These are phyloP conservation scores for Massospora cicadina DNA, from an alignment of 371 early-diverging fungal species.

Conservation along the genomic window DNA sequence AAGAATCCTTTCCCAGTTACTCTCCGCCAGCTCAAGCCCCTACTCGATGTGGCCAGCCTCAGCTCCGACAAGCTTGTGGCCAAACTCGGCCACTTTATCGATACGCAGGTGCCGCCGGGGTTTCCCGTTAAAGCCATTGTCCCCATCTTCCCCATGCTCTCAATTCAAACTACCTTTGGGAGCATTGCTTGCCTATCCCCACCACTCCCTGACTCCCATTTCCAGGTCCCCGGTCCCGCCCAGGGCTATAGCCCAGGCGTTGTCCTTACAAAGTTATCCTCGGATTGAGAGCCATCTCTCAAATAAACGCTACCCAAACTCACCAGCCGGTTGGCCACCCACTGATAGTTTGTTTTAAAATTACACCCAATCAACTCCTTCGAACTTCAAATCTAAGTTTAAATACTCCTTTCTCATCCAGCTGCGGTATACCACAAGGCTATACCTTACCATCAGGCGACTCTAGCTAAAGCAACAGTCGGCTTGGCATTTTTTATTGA, in stretches of 20 bases:
- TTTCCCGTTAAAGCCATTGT: slow-evolving; percentile 20
- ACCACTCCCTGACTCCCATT: neutral
- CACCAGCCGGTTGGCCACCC: too few species aligned
- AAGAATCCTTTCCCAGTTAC: neutral
- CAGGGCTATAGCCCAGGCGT: neutral
- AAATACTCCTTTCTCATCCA: too few species aligned
- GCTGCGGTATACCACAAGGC: too few species aligned
- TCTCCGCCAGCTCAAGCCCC: neutral
- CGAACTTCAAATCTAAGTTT: too few species aligned
- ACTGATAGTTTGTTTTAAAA: too few species aligned
- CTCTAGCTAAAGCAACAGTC: too few species aligned
- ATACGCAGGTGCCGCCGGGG: slow-evolving; percentile 18
- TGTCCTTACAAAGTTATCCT: neutral
- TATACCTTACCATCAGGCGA: too few species aligned
- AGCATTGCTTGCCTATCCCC: neutral
- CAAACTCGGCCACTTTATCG: slow-evolving; percentile 17
- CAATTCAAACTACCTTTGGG: neutral
- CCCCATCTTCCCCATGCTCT: slow-evolving; percentile 17
- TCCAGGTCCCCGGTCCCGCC: neutral
- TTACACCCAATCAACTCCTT: too few species aligned
- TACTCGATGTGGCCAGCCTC: slow-evolving; percentile 2
- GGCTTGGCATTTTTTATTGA: too few species aligned
- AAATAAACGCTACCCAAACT: too few species aligned
- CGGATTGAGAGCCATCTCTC: too few species aligned
- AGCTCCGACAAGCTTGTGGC: slow-evolving; percentile 16